phyloP scores from a whole-genome alignment of 345 rosid genomes.

The Populus alba region DNA sequence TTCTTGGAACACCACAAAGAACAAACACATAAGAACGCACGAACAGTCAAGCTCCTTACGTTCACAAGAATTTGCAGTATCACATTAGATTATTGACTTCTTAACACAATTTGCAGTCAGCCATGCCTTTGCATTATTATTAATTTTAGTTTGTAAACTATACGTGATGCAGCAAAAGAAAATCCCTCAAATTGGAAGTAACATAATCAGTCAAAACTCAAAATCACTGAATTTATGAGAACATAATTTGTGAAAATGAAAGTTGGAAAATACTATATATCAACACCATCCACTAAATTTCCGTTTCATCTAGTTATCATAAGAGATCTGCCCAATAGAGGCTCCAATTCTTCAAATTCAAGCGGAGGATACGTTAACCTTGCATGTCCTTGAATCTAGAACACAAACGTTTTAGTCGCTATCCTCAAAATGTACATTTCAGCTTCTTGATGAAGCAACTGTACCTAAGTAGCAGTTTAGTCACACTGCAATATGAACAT shows the following conservation, averaged over 20 bases:
- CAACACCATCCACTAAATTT: background rate
- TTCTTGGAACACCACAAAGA: too few relatives aligned
- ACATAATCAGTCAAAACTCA: background rate
- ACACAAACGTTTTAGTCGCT: background rate
- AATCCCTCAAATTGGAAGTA: background rate
- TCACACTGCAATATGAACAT: conserved; percentile 9
- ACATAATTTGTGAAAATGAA: background rate
- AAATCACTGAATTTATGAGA: background rate
- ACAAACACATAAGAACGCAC: too few relatives aligned
- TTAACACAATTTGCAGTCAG: background rate
- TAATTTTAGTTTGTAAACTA: background rate
- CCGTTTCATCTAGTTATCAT: background rate
- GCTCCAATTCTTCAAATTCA: background rate
- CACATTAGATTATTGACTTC: too few relatives aligned
- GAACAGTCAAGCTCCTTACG: too few relatives aligned
- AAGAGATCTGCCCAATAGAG: background rate
- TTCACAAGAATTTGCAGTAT: background rate
- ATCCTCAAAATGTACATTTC: conserved; percentile 7
- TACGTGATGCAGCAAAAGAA: background rate
- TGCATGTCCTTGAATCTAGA: background rate
- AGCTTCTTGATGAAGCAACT: conserved; percentile 9
- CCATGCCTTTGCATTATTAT: background rate
- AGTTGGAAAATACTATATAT: background rate
- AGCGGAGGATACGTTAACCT: background rate
- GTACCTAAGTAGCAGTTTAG: conserved; percentile 4